Conservation (phyloP, 495 filamentous ascomycete genomes). For the Talaromyces borbonicus region DNA sequence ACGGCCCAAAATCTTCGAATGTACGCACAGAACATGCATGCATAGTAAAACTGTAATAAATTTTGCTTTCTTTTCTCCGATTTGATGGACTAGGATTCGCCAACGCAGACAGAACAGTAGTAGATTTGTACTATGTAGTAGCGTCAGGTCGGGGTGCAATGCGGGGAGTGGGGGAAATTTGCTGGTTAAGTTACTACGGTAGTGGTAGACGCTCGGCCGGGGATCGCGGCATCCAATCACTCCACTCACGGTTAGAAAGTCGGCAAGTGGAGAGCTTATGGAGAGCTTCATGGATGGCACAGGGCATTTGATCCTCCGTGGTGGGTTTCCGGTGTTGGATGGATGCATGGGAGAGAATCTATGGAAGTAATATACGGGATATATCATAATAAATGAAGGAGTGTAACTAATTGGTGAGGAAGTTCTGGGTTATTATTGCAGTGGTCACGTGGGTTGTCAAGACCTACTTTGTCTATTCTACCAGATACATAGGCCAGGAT, state of each 20-base stretch:
- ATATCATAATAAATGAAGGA: too few relatives aligned
- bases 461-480: background rate
- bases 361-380: too few relatives aligned
- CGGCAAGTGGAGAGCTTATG: constrained; percentile 5
- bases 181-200: background rate
- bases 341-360: too few relatives aligned
- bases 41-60: too few relatives aligned
- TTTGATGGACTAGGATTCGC: too few relatives aligned
- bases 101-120: too few relatives aligned
- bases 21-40: too few relatives aligned
- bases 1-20: too few relatives aligned
- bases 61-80: too few relatives aligned
- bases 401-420: too few relatives aligned
- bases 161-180: background rate
- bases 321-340: background rate
- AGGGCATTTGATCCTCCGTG: too few relatives aligned
- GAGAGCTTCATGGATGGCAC: too few relatives aligned
- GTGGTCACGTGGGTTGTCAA: background rate
- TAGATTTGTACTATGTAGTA: background rate
- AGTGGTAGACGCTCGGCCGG: background rate
- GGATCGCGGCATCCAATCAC: background rate
- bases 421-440: background rate
- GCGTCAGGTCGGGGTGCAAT: constrained; percentile 1
- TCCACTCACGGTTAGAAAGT: constrained; percentile 8
- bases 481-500: background rate